phyloP scores from a whole-genome alignment of 192 early-diverging fungal species.

The Backusella parvicylindrica region DNA sequence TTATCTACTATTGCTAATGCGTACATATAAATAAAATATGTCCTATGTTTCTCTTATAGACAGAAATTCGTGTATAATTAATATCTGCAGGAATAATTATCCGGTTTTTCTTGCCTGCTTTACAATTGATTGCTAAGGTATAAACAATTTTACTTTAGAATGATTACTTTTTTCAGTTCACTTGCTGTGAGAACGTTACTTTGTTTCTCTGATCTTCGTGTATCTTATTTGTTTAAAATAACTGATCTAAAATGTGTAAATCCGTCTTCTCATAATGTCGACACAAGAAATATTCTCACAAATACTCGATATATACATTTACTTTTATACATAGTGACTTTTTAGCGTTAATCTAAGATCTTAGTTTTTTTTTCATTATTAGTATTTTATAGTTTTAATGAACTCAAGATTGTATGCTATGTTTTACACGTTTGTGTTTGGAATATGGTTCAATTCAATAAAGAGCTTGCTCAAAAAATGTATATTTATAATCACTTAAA shows the following conservation, averaged over 20 bases:
- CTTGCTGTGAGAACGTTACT: neutral
- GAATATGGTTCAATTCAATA: neutral
- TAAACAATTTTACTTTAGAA: neutral
- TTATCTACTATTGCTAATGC: neutral
- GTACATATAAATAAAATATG: neutral
- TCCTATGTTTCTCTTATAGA: neutral
- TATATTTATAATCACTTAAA: neutral
- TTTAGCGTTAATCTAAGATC: too few relatives aligned
- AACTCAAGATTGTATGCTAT: neutral
- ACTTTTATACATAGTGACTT: neutral
- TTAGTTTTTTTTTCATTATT: neutral
- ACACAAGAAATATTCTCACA: neutral
- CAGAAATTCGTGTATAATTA: neutral
- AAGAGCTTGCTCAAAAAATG: neutral
- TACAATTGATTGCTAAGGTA: neutral
- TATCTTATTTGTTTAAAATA: neutral
- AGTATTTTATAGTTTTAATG: neutral
- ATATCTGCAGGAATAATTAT: neutral
- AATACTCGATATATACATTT: neutral
- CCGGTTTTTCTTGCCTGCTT: neutral
- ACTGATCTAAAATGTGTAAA: neutral
- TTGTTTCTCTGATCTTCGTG: neutral
- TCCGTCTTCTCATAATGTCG: neutral
- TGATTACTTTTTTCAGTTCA: neutral
- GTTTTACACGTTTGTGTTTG: neutral